These are phyloP conservation scores for Isatis lusitanica DNA, from an alignment of 441 rosid species.

Conservation along the genomic window DNA sequence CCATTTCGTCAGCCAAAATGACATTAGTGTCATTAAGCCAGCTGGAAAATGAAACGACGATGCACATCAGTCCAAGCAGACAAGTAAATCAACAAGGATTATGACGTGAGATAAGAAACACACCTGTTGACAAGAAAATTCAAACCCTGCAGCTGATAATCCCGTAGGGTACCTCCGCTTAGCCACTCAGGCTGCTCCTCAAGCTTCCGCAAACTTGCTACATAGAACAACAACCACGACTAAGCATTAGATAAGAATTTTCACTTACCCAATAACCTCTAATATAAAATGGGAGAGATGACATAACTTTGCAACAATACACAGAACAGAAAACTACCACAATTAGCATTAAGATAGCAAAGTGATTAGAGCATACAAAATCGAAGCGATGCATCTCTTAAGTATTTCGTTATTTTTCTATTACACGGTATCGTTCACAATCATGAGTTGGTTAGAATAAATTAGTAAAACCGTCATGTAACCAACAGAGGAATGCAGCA, in stretches of 20 bases:
- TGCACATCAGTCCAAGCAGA: conserved; percentile 29
- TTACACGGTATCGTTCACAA: not conserved
- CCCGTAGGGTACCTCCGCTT: conserved; percentile 96
- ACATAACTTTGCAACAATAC: conserved; percentile 11
- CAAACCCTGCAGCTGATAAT: conserved; percentile 97
- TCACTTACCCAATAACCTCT: not conserved
- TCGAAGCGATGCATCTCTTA: not conserved
- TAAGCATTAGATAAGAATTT: not conserved
- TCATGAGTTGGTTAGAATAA: not conserved
- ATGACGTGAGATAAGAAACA: conserved; percentile 29
- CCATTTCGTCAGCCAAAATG: conserved; percentile 99
- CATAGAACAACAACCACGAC: conserved; percentile 28
- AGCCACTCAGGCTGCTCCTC: conserved; percentile 99
- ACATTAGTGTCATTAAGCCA: conserved; percentile 99
- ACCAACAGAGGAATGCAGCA: conserved; percentile 3
- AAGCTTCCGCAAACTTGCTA: conserved; percentile 96
- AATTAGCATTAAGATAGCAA: conserved; percentile 19
- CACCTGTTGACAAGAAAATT: conserved; percentile 99
- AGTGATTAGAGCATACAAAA: not conserved
- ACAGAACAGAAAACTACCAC: conserved; percentile 5
- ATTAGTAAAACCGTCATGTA: conserved; percentile 8
- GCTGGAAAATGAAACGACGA: conserved; percentile 44
- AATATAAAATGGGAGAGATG: not conserved
- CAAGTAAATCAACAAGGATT: not conserved
- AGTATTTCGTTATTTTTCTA: not conserved